Evolutionary conservation across 23 red algal genomes (phyloP).

Genomic region (Gracilaria domingensis): DNA sequence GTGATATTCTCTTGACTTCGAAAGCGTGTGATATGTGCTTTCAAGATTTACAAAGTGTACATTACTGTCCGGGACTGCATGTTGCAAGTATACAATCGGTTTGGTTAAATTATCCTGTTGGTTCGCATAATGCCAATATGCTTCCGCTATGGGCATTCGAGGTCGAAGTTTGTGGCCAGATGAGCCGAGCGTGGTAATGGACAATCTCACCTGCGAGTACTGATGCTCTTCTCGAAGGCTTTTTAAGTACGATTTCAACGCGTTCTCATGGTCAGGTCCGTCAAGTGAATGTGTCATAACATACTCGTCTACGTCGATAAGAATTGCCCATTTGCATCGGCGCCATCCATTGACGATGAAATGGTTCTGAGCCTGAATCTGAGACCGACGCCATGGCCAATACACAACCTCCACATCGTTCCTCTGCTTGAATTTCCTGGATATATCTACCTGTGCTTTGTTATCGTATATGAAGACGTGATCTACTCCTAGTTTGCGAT

Average conservation of each 20-base stretch:
- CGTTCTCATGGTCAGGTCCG: neutral
- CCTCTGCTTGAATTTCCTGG: neutral
- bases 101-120: conserved; percentile 44
- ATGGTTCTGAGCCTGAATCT: conserved; percentile 61
- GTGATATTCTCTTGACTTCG: neutral
- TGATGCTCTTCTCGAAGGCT: neutral
- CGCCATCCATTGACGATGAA: conserved; percentile 43
- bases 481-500: conserved; percentile 68
- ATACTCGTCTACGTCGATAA: conserved; percentile 71
- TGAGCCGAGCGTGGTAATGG: conserved; percentile 15
- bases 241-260: conserved; percentile 38
- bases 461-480: conserved; percentile 72
- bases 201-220: conserved; percentile 34
- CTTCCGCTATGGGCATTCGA: conserved; percentile 25
- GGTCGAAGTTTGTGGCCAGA: conserved; percentile 42
- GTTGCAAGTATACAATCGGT: conserved; percentile 41
- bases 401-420: conserved; percentile 59
- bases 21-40: neutral
- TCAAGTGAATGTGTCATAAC: neutral
- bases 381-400: conserved; percentile 67
- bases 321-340: conserved; percentile 60
- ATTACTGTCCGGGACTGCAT: conserved; percentile 34
- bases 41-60: conserved; percentile 35
- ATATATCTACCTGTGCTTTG: neutral
- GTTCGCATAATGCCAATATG: conserved; percentile 33